Evolutionary conservation across 768 basidiomycete genomes (phyloP), one percentile per base, ranked within the genome.

Genomic region (Lenzites betulinus): DNA sequence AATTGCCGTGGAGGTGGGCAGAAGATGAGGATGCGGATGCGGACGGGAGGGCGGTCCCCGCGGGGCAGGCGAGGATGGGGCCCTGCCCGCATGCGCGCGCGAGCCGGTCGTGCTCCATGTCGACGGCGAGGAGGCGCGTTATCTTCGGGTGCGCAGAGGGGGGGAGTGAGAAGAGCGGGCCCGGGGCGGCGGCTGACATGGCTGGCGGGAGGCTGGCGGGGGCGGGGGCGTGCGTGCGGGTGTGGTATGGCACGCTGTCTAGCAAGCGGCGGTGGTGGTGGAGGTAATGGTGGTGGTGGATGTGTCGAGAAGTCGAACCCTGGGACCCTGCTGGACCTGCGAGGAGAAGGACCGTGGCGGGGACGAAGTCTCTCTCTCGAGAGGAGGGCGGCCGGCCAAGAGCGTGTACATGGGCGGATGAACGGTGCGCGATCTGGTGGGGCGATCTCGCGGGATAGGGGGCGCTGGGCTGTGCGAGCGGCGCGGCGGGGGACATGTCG

Each of bases 61-160:
- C 2, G 13, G 8, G 5, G 26, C 41, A 9, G 12, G 43, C 18
- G n/a, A 47, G 44, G 36, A 49, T 18, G 16, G 66, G 64, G 8
- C 35, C 58, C 23, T 65, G 64, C 2, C 67, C 67, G 35, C 67
- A 67, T 2, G 67, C 67, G 13, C 67, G 61, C 2, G 62, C 67
- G 35, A 65, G 56, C 2, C 64, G 58, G 51, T 67, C 67, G 22
- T 28, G 25, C 11, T 67, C 67, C 47, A 58, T 54, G 36, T 67
- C 62, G 6, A 61, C 23, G 3, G 26, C 36, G 8, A 47, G 59
- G n/a, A 58, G 47, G 1, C 62, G 41, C 30, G 47, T 71, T 22
- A 66, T 38, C 59, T 58, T 57, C 18, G 51, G 35, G 20, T 60
- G 58, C 7, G 55, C 53, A 1, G 48, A 41, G 2, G 59, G 44